phyloP scores from a whole-genome alignment of 345 rosid species.

The Populus simonii region DNA sequence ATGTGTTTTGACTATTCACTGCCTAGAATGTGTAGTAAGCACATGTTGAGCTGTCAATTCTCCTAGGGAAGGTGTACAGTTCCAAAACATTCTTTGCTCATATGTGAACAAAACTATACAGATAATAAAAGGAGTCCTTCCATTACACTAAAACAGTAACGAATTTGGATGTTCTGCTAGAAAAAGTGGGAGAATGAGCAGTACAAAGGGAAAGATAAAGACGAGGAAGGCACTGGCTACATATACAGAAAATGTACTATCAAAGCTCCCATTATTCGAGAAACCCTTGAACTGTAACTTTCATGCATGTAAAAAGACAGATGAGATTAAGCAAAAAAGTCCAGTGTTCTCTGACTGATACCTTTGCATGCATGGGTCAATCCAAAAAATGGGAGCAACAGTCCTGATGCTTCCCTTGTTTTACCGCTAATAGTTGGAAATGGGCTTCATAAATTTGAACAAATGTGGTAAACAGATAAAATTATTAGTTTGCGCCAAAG shows the following conservation, averaged over 20 bases:
- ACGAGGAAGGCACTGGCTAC: constrained; percentile 8
- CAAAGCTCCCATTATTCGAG: constrained; percentile 36
- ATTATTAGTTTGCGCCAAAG: neutral
- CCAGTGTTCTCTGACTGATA: constrained; percentile 27
- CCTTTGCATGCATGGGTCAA: constrained; percentile 41
- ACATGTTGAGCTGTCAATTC: constrained; percentile 3
- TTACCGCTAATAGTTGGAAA: neutral
- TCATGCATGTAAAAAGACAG: constrained; percentile 34
- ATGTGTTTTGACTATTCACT: too few species aligned
- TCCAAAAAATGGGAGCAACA: constrained; percentile 21
- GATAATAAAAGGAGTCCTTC: neutral
- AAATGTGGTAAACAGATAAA: neutral
- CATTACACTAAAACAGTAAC: constrained; percentile 28
- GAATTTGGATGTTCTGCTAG: constrained; percentile 29
- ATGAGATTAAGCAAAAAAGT: constrained; percentile 12
- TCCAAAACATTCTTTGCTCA: neutral
- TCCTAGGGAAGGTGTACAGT: neutral
- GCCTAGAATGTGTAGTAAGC: too few species aligned
- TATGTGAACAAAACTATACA: constrained; percentile 8
- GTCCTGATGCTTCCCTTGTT: neutral
- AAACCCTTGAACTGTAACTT: constrained; percentile 40
- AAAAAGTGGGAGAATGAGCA: constrained; percentile 38
- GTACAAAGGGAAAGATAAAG: constrained; percentile 15
- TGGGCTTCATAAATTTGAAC: neutral
- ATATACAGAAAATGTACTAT: constrained; percentile 11